Base-by-base conservation (phyloP, 2,329 filamentous ascomycete genomes). In the Blastomyces emzantsi region DNA sequence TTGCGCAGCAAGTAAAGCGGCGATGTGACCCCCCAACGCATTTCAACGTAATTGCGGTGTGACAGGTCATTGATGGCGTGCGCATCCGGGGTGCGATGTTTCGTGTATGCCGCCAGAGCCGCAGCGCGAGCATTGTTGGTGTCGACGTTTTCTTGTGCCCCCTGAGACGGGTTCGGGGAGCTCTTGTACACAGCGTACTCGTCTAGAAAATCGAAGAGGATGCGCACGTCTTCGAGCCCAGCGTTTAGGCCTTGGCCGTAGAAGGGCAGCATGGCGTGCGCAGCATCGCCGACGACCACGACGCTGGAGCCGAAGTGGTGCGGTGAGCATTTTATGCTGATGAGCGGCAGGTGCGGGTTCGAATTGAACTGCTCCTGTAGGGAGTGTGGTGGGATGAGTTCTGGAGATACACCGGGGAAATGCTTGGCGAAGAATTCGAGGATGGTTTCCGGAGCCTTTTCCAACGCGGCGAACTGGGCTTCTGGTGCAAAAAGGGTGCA, bases 181-280 rank as follows among this genome's bases (percentile, higher is more conserved):
- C 55, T 36, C 33, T 72, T 66, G 61, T 77, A 78, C 13, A 77
- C 75, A 1, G 81, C 78, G 68, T 92, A 81, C 68, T 85, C 83
- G 76, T 97, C 92, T 1, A 97, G 81, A 54, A 89, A 82, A 0
- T 87, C 85, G 76, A 96, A 99, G 0, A 99, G 83, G 5, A 96
- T 87, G 8, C 89, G 87, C 15, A 99, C 92, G 70, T 97, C 93
- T 78, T 99, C 94, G 52, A 99, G 85, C 0, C 94, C 94, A 0
- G 94, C 90, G 72, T 99, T 99, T 87, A 99, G 95, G 47, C 94
- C 94, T 75, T 99, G 94, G 0, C 94, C 94, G 75, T 97, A 99
- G 76, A 99, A 99, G 0, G 94, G 94, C 0, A 99, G 92, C 87
- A 99, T 97, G 64, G 95, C 94, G 74, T 99, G 94, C 0, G 94